These are phyloP conservation scores for Huntiella omanensis DNA, from an alignment of 2,329 filamentous ascomycete species.

Conservation along the genomic window DNA sequence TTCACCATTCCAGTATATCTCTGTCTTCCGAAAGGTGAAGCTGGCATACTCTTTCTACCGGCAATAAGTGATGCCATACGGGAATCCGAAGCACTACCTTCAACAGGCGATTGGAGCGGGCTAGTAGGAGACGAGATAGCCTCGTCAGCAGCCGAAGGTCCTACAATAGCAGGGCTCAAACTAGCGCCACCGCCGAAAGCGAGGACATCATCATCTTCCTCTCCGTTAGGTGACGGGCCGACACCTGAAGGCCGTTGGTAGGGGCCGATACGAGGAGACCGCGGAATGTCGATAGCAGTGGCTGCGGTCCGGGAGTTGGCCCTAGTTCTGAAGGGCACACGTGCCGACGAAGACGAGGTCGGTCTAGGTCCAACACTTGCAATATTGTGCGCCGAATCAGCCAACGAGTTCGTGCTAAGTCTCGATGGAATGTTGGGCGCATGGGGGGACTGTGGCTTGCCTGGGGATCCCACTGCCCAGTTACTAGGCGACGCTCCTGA, in stretches of 20 bases:
- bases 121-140: background rate
- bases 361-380: background rate
- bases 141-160: background rate
- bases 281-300: constrained; percentile 52
- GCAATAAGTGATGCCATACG: background rate
- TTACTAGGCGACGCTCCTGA: constrained; percentile 45
- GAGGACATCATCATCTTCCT: constrained; percentile 36
- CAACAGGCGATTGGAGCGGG: constrained; percentile 17
- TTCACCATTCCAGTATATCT: constrained; percentile 26
- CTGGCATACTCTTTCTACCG: background rate
- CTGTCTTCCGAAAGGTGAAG: constrained; percentile 27
- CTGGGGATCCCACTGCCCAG: constrained; percentile 66
- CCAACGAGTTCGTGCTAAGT: constrained; percentile 78
- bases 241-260: constrained; percentile 43
- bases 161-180: constrained; percentile 18
- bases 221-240: constrained; percentile 28
- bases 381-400: background rate
- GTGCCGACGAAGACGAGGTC: background rate
- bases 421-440: constrained; percentile 85
- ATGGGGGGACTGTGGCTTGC: constrained; percentile 73
- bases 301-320: background rate
- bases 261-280: constrained; percentile 42
- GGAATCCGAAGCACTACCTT: background rate
- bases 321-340: background rate
- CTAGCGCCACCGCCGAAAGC: constrained; percentile 47